Conservation (phyloP, 192 early-diverging fungal genomes). For the Allomyces macrogynus region DNA sequence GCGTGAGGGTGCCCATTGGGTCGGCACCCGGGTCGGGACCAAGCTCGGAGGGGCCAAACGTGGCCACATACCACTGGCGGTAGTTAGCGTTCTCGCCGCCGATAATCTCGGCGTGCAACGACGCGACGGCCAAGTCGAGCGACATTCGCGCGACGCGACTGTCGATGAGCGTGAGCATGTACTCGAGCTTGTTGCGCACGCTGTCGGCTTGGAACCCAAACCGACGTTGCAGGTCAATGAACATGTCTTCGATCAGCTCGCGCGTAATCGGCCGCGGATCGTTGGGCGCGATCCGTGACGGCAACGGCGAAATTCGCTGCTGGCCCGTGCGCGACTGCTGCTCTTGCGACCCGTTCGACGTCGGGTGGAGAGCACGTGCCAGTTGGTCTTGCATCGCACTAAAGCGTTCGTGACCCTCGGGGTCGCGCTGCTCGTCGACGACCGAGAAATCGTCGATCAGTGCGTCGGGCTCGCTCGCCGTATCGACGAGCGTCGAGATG, state of each 20-base stretch:
- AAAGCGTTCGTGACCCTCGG: too few species aligned
- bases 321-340: too few species aligned
- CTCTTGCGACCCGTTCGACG: too few species aligned
- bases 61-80: conserved; percentile 63
- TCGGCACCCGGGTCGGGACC: conserved; percentile 6
- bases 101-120: conserved; percentile 57
- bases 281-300: too few species aligned
- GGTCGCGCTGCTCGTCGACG: too few species aligned
- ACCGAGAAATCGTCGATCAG: too few species aligned
- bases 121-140: conserved; percentile 46
- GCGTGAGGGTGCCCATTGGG: conserved; percentile 16
- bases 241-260: conserved; percentile 46
- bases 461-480: too few species aligned
- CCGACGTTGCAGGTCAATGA: conserved; percentile 39
- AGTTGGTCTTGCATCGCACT: too few species aligned
- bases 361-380: too few species aligned
- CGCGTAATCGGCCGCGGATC: too few species aligned
- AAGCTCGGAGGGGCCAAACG: conserved; percentile 35
- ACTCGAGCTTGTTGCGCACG: conserved; percentile 53
- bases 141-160: conserved; percentile 57
- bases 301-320: too few species aligned
- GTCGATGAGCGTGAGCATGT: conserved; percentile 58
- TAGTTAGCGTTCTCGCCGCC: conserved; percentile 65
- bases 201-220: conserved; percentile 62
- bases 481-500: too few species aligned